Percentiles rank a stretch among this genome's conserved stretches.
These are phyloP conservation scores for Syncephalastrum racemosum DNA, from an alignment of 371 early-diverging fungal genomes.

Conservation along the genomic window DNA sequence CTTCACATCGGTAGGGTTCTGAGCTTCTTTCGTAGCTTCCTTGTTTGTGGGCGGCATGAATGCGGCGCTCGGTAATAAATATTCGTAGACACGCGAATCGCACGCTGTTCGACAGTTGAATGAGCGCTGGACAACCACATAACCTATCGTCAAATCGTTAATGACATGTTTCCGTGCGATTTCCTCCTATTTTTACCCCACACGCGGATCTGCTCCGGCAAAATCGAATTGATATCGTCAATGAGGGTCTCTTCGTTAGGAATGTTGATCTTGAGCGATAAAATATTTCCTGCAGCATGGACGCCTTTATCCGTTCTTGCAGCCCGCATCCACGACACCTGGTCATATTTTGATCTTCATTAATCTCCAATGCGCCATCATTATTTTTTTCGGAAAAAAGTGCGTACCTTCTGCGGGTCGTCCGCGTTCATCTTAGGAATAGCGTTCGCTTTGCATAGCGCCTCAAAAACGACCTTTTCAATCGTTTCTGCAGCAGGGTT, in stretches of 20 bases:
- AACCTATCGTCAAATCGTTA: neutral
- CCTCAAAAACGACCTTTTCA: constrained; percentile 80
- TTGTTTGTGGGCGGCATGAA: constrained; percentile 51
- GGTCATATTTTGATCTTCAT: neutral
- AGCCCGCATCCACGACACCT: constrained; percentile 81
- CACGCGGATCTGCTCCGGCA: constrained; percentile 82
- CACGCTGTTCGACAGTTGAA: constrained; percentile 94
- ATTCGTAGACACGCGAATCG: constrained; percentile 96
- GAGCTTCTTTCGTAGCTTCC: constrained; percentile 21
- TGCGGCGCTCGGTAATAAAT: constrained; percentile 94
- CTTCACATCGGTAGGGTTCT: constrained; percentile 19
- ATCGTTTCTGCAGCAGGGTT: constrained; percentile 76
- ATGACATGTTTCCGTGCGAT: neutral
- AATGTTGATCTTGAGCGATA: constrained; percentile 88
- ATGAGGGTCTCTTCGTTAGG: constrained; percentile 68
- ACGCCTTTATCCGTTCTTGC: constrained; percentile 99
- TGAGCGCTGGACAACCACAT: constrained; percentile 15
- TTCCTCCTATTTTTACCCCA: constrained; percentile 63
- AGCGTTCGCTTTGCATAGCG: constrained; percentile 71
- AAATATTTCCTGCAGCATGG: constrained; percentile 96
- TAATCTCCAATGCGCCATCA: neutral
- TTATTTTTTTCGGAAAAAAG: neutral
- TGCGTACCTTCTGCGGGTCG: constrained; percentile 75
- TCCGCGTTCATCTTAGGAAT: constrained; percentile 75
- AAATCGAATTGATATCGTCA: constrained; percentile 67